A percentile compares a stretch with the other conserved stretches of the same genome.
Evolutionary conservation across 192 early-diverging fungal genomes (phyloP).

Genomic region (Coemansia sp.): DNA sequence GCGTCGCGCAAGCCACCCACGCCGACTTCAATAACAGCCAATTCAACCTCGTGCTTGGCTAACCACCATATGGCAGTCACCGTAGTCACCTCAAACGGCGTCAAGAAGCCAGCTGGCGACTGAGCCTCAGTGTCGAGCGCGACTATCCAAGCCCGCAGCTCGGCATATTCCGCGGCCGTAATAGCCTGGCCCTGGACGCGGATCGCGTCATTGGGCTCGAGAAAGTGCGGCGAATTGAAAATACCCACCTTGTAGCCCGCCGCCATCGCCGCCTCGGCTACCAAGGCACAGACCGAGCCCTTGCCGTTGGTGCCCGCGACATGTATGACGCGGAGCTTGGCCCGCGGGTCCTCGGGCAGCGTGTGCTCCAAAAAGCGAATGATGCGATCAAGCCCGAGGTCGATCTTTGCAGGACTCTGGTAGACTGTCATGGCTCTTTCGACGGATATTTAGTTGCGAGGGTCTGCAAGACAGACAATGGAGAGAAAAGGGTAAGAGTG

Average conservation of each 20-base stretch:
- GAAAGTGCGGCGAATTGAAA: constrained; percentile 82
- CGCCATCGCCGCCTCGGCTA: constrained; percentile 37
- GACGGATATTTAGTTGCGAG: neutral
- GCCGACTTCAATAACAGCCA: constrained; percentile 84
- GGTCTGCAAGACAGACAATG: constrained; percentile 1
- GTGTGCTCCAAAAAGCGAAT: constrained; percentile 48
- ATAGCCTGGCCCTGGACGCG: constrained; percentile 62
- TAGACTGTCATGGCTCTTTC: constrained; percentile 24
- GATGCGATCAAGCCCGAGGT: constrained; percentile 56
- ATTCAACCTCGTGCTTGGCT: constrained; percentile 61
- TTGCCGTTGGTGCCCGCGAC: constrained; percentile 93
- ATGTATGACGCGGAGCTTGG: constrained; percentile 64
- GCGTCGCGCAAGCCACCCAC: constrained; percentile 80
- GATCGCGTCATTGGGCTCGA: constrained; percentile 67
- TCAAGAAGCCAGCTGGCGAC: constrained; percentile 41
- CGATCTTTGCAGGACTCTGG: constrained; percentile 23
- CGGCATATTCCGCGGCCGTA: constrained; percentile 35
- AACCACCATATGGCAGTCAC: constrained; percentile 66
- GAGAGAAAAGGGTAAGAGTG: neutral
- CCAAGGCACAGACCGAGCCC: constrained; percentile 75
- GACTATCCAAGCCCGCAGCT: constrained; percentile 46
- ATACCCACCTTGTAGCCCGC: constrained; percentile 59
- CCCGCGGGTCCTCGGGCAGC: constrained; percentile 58
- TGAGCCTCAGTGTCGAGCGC: constrained; percentile 40
- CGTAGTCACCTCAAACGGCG: constrained; percentile 76